These are phyloP conservation scores for Xylaria sp. DNA, from an alignment of 495 filamentous ascomycete species.

Conservation along the genomic window DNA sequence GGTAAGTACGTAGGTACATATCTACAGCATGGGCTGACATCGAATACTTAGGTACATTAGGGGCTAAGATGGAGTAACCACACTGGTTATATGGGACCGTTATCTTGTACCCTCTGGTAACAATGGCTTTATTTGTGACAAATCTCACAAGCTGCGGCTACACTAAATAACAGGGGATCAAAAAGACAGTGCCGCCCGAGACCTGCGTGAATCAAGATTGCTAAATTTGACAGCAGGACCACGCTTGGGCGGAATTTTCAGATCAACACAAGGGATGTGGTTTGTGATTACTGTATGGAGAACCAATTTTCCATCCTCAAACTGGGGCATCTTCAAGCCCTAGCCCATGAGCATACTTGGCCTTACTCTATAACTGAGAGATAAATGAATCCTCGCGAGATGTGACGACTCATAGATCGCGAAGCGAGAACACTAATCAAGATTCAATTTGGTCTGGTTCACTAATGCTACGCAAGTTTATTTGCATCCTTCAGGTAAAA, in stretches of 20 bases:
- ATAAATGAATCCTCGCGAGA: constrained; percentile 5
- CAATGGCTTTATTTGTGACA: constrained; percentile 29
- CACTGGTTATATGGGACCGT: constrained; percentile 19
- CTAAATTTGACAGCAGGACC: constrained; percentile 29
- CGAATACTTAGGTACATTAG: constrained; percentile 6
- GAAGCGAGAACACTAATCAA: constrained; percentile 16
- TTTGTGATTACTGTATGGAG: constrained; percentile 28
- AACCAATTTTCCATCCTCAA: constrained; percentile 7
- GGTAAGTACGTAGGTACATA: neutral
- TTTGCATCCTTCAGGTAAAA: constrained; percentile 12
- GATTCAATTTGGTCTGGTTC: constrained; percentile 7
- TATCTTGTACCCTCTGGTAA: constrained; percentile 19
- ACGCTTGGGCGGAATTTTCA: neutral
- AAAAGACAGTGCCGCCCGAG: constrained; percentile 16
- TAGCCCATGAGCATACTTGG: constrained; percentile 8
- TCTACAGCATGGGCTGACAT: neutral
- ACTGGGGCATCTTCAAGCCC: neutral
- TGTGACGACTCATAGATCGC: constrained; percentile 15
- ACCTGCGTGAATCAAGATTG: constrained; percentile 26
- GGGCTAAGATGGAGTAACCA: constrained; percentile 6
- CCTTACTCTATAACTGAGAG: neutral
- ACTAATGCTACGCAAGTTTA: constrained; percentile 7
- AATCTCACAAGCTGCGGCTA: constrained; percentile 22
- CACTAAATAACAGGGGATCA: constrained; percentile 14
- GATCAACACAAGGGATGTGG: constrained; percentile 3